Conservation (phyloP, 495 filamentous ascomycete genomes). For the Annulohypoxylon moriforme region DNA sequence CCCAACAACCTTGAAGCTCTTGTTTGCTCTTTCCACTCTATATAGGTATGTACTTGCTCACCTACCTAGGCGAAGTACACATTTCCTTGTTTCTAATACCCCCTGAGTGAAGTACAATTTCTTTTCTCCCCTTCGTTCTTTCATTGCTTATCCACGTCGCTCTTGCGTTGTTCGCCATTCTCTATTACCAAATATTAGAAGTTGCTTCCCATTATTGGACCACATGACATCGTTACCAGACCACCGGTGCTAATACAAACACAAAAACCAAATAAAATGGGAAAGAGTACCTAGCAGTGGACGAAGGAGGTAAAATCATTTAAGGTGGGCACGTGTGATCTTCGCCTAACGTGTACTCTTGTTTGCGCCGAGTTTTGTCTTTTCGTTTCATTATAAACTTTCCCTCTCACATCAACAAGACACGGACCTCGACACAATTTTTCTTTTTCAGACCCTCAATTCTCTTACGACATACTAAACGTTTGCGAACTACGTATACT, state of each 20-base stretch:
- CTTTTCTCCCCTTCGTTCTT: not conserved
- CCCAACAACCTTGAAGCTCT: constrained; percentile 17
- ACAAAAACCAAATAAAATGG: not conserved
- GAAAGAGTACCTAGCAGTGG: not conserved
- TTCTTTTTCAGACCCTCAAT: not conserved
- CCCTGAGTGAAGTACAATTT: constrained; percentile 3
- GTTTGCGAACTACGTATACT: not conserved
- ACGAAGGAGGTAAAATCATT: not conserved
- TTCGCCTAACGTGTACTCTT: not conserved
- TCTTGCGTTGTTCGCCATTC: not conserved
- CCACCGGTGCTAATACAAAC: not conserved
- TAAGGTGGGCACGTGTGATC: constrained; percentile 10
- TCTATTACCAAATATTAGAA: not conserved
- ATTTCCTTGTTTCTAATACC: not conserved
- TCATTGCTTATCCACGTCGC: not conserved
- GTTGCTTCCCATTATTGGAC: constrained; percentile 12
- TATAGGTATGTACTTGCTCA: constrained; percentile 15
- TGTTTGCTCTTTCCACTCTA: constrained; percentile 22
- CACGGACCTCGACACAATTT: not conserved
- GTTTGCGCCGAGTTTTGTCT: not conserved
- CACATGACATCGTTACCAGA: constrained; percentile 27
- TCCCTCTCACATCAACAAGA: not conserved
- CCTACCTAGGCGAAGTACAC: constrained; percentile 16
- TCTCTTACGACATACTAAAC: not conserved
- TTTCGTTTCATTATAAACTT: not conserved